Evolutionary conservation across 2,329 filamentous ascomycete species (phyloP), one percentile per base, ranked within the genome.

Genomic region (Calonectria honghensis): DNA sequence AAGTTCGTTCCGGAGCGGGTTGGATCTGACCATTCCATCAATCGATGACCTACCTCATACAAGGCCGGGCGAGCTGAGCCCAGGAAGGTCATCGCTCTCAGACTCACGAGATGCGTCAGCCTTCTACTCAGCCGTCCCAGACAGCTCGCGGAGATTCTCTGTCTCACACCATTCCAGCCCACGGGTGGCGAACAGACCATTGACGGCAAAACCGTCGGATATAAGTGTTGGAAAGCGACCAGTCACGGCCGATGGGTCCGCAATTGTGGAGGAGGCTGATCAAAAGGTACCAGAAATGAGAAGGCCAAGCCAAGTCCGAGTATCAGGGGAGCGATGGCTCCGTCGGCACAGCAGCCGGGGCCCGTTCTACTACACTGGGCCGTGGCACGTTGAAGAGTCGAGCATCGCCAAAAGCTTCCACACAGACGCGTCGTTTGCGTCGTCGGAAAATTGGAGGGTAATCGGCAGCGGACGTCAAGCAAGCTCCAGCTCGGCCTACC

Each of bases 381-480:
- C 57, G 35, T 63, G 81, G 81, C 79, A 79, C 48, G 79, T 82
- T 9, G 79, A 78, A 24, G 77, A 80, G 14, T 75, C 78, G 4
- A 75, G 70, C 20, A 73, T 73, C 11, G 75, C 74, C 64, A 78
- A 76, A 68, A 82, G 80, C 51, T 51, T 82, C 61, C 71, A 73
- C 6, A 82, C 78, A 6, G 82, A 84, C 5, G 70, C 80, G 0
- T 86, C 85, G 0, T 85, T 86, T 73, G 83, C 79, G 9, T 85
- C 85, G 2, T 71, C 79, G 4, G 85, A 86, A 75, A 86, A 86
- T 69, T 86, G 85, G 85, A 79, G 82, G 27, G 73, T 83, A 10
- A 78, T 84, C n/a, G 75, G 75, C 27, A 75, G 74, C 29, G 75
- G 72, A 27, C 81, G 76, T 10, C 76, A 79, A 32, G 81, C 81